Conservation (phyloP, 306 rosid genomes). For the Citrullus colocynthis region DNA sequence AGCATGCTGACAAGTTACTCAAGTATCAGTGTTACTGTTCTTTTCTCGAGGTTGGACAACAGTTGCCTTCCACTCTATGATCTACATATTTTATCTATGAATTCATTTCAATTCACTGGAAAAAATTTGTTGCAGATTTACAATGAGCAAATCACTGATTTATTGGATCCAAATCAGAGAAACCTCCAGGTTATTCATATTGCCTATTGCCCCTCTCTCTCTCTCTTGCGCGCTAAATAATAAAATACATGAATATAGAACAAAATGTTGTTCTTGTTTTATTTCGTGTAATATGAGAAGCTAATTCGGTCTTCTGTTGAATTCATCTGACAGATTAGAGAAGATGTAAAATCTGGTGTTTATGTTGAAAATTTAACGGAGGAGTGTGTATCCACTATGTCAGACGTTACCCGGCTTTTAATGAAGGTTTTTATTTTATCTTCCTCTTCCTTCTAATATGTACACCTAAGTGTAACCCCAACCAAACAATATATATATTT, state of each 20-base stretch:
- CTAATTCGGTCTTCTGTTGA: conserved; percentile 9
- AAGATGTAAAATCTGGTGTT: conserved; percentile 97
- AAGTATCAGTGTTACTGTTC: conserved; percentile 85
- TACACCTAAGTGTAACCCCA: not conserved
- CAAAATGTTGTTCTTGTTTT: not conserved
- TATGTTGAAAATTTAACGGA: conserved; percentile 94
- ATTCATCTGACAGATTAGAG: conserved; percentile 57
- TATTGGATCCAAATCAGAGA: conserved; percentile 75
- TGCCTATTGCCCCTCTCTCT: not conserved
- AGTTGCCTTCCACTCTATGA: conserved; percentile 8
- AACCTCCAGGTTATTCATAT: conserved; percentile 55
- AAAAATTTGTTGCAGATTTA: conserved; percentile 57
- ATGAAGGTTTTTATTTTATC: conserved; percentile 49
- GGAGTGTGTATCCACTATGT: conserved; percentile 53
- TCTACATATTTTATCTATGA: conserved; percentile 1
- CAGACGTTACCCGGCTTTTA: conserved; percentile 67
- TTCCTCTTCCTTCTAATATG: not conserved
- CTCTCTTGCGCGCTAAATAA: not conserved
- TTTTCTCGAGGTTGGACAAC: conserved; percentile 67
- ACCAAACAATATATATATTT: not conserved
- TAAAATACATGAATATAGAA: not conserved
- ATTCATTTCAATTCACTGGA: conserved; percentile 14
- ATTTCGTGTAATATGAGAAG: conserved; percentile 1
- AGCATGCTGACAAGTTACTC: conserved; percentile 76
- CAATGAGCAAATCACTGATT: conserved; percentile 94